Conservation (phyloP, 768 basidiomycete species). For the Phanerochaete carnosa region DNA sequence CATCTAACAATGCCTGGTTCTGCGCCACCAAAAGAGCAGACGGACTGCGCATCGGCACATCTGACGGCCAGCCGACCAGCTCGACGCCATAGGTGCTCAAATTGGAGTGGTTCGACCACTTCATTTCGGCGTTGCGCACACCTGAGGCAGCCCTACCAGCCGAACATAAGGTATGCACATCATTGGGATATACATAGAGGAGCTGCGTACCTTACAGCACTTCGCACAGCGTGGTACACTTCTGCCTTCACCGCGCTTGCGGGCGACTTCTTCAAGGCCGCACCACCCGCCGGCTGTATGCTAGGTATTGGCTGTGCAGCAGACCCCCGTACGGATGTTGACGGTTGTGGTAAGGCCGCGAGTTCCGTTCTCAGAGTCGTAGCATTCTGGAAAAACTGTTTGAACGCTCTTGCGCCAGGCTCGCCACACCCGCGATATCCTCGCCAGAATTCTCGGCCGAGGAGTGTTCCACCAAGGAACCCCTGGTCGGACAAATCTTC, state of each 20-base stretch:
- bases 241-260: constrained; percentile 45
- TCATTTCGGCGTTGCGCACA: constrained; percentile 68
- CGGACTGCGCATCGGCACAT: constrained; percentile 59
- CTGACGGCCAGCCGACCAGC: constrained; percentile 61
- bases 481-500: constrained; percentile 42
- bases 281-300: background rate
- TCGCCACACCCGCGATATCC: constrained; percentile 57
- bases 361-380: background rate
- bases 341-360: background rate
- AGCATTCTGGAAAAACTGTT: background rate
- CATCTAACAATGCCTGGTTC: constrained; percentile 51
- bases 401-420: constrained; percentile 52
- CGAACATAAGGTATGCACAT: constrained; percentile 6
- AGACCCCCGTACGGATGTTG: background rate
- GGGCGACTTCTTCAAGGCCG: constrained; percentile 15
- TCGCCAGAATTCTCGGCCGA: constrained; percentile 67
- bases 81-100: constrained; percentile 55
- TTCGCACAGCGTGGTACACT: constrained; percentile 53
- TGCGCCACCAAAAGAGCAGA: constrained; percentile 53
- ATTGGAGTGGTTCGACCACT: constrained; percentile 65
- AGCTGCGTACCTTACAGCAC: constrained; percentile 45
- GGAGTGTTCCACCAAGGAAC: constrained; percentile 60
- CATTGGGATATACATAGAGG: background rate
- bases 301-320: background rate
- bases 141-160: constrained; percentile 48